Evolutionary conservation across 140 eudicot species (phyloP).

Genomic region (Anethum foeniculum): DNA sequence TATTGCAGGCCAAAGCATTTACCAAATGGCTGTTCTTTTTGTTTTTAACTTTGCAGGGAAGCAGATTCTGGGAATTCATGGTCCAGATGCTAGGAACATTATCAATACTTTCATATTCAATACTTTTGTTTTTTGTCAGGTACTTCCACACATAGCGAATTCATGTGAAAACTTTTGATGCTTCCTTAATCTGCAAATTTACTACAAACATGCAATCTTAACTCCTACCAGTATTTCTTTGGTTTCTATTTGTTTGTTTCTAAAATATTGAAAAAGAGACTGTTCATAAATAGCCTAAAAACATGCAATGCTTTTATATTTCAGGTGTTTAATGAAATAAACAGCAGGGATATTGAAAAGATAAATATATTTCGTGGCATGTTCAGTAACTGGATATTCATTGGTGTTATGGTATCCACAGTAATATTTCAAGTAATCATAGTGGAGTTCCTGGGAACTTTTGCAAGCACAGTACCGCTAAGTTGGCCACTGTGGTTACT

Average conservation of each 20-base stretch:
- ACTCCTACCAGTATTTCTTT: not conserved
- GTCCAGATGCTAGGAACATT: slow-evolving; percentile 16
- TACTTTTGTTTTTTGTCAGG: slow-evolving; percentile 49
- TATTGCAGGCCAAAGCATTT: slow-evolving; percentile 35
- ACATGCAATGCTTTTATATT: slow-evolving; percentile 3
- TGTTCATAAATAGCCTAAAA: not conserved
- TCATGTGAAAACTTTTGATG: not conserved
- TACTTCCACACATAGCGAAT: not conserved
- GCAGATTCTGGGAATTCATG: slow-evolving; percentile 22
- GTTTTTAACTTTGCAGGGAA: slow-evolving; percentile 32
- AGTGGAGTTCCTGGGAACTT: slow-evolving; percentile 78
- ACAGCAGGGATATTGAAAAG: slow-evolving; percentile 87
- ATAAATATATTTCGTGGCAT: slow-evolving; percentile 70
- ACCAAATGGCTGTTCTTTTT: slow-evolving; percentile 31
- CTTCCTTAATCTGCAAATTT: not conserved
- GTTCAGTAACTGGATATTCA: slow-evolving; percentile 74
- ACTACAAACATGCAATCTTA: not conserved
- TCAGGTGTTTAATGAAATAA: slow-evolving; percentile 92
- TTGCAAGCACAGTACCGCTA: slow-evolving; percentile 90
- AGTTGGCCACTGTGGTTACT: slow-evolving; percentile 75
- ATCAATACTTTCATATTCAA: slow-evolving; percentile 40
- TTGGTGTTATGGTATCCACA: slow-evolving; percentile 52
- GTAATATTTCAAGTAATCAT: slow-evolving; percentile 76
- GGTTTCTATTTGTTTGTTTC: not conserved
- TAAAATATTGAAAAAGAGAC: not conserved